Base-by-base conservation (phyloP, 768 basidiomycete genomes). In the Nidularia pulvinata region DNA sequence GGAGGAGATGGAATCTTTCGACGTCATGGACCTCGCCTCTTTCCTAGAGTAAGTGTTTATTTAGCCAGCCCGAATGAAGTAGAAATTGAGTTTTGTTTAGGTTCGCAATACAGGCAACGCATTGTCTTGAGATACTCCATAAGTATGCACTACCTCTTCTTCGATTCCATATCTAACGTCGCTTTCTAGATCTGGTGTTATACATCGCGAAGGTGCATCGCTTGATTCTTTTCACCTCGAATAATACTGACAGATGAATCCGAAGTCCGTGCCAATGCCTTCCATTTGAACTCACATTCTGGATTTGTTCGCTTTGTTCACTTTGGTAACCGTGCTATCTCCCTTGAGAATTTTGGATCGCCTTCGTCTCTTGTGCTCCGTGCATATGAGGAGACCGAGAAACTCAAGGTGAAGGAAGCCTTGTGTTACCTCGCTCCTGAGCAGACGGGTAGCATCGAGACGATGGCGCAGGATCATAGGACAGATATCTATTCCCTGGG, bases 401-500 rank as follows among this genome's bases (percentile, higher is more conserved):
- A 86, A 62, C 69, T 82, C 55, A 88, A 85, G 66, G 83, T 88
- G 48, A 89, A 88, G 67, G 88, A 89, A 68, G 87, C 86, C 1
- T 68, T 89, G 5, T 88, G 84, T 64, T 91, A 88, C 61, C 77
- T 89, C 34, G 85, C 87, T 5, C 89, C 89, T 13, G 88, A 89
- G 63, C 88, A 91, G 66, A 89, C 87, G 1, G 87, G 87, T 7
- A 83, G 86, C 59, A 83, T 84, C 56, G 86, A 88, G 64, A 86
- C 84, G 5, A 83, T 83, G 66, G 76, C 80, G 2, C 86, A 88
- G 59, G 88, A 91, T 61, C 85, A 88, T 57, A 67, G 87, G 54
- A 88, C 89, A 10, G 89, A 91, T 65, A 67, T 91, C 32, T 89
- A 91, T 63, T 85, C 86, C 0, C 74, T 89, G 6, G 89, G 89